phyloP scores from a whole-genome alignment of 345 rosid species.

The Raphanus sativus region DNA sequence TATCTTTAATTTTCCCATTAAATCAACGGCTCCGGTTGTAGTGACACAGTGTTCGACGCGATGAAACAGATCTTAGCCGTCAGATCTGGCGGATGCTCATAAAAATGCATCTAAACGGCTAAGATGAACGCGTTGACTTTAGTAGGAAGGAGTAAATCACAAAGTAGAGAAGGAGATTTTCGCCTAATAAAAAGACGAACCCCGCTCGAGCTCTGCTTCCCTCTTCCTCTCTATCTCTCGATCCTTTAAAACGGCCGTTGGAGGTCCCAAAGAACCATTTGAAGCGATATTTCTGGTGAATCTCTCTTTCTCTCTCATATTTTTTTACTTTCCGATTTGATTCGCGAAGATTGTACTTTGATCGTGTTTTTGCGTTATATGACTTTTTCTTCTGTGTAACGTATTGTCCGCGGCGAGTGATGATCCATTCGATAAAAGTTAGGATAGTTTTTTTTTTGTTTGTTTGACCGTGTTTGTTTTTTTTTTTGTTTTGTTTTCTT shows the following conservation, averaged over 20 bases:
- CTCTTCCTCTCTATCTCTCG: background rate
- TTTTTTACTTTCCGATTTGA: background rate
- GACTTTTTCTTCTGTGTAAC: conserved; percentile 12
- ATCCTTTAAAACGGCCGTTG: conserved; percentile 29
- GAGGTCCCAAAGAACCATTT: conserved; percentile 17
- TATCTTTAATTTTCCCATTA: background rate
- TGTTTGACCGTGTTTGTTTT: background rate
- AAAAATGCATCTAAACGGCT: background rate
- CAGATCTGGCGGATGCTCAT: background rate
- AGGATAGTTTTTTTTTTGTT: background rate
- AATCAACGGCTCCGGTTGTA: conserved; percentile 33
- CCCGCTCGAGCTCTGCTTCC: conserved; percentile 10
- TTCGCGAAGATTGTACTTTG: background rate
- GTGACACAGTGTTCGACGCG: conserved; percentile 2
- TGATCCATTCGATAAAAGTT: background rate
- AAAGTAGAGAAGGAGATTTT: conserved; percentile 15
- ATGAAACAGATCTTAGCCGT: background rate
- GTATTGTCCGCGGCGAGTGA: background rate
- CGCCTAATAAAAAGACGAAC: conserved; percentile 22
- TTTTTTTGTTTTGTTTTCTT: background rate
- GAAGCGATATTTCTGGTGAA: conserved; percentile 10
- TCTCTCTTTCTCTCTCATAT: background rate
- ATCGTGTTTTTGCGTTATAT: background rate
- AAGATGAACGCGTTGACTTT: conserved; percentile 35
- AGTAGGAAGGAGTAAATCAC: conserved; percentile 3